Percentiles rank a stretch among this genome's conserved stretches.
phyloP scores from a whole-genome alignment of 108 stramenopile species.

The Fistulifera pelliculosa region DNA sequence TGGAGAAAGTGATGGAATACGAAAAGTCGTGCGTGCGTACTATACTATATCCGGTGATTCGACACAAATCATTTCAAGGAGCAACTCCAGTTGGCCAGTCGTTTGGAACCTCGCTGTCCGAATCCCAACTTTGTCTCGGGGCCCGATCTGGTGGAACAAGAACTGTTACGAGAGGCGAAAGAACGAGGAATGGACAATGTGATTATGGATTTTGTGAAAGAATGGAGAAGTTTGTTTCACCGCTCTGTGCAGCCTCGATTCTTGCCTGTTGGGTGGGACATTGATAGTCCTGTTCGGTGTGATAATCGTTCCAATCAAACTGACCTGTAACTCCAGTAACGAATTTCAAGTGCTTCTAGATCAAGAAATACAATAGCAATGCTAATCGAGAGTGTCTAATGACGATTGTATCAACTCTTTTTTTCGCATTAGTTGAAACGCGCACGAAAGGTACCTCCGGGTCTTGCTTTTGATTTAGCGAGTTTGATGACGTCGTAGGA shows the following conservation, averaged over 20 bases:
- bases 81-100: constrained; percentile 34
- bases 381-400: too few relatives aligned
- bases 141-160: constrained; percentile 31
- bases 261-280: constrained; percentile 66
- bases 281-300: constrained; percentile 48
- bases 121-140: constrained; percentile 63
- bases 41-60: constrained; percentile 6
- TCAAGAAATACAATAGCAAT: too few relatives aligned
- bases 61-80: constrained; percentile 20
- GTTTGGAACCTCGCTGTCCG: constrained; percentile 33
- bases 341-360: too few relatives aligned
- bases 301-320: constrained; percentile 4
- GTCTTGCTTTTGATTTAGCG: too few relatives aligned
- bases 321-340: too few relatives aligned
- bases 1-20: constrained; percentile 23
- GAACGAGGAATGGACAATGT: constrained; percentile 3
- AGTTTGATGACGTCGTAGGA: too few relatives aligned
- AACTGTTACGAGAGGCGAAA: background rate
- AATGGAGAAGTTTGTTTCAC: constrained; percentile 65
- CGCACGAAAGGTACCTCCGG: too few relatives aligned
- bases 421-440: too few relatives aligned
- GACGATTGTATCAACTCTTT: too few relatives aligned
- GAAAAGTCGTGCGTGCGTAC: constrained; percentile 10
- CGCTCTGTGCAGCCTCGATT: constrained; percentile 40
- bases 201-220: constrained; percentile 46